phyloP scores from a whole-genome alignment of 257 asterid genomes.

The Ligustrum vulgare region DNA sequence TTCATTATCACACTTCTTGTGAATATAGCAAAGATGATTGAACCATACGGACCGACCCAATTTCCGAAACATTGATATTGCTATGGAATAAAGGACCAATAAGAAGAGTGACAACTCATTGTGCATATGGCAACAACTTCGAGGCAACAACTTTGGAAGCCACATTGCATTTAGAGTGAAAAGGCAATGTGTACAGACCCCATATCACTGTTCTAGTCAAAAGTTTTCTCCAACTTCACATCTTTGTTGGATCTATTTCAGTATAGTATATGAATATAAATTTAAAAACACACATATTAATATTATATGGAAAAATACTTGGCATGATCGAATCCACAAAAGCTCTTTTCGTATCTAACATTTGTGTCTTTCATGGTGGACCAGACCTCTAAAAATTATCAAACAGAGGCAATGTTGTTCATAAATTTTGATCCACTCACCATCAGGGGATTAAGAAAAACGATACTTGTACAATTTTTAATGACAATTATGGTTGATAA shows the following conservation, averaged over 20 bases:
- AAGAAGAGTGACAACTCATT: not conserved
- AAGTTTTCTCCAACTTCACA: constrained; percentile 39
- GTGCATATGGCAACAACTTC: constrained; percentile 31
- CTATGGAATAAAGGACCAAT: not conserved
- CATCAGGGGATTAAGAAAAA: too few species aligned
- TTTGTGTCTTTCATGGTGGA: constrained; percentile 33
- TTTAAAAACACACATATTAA: not conserved
- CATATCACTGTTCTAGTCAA: constrained; percentile 50
- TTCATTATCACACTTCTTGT: too few species aligned
- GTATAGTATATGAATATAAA: constrained; percentile 1
- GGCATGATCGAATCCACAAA: constrained; percentile 27
- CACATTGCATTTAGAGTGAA: constrained; percentile 28
- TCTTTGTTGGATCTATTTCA: constrained; percentile 28
- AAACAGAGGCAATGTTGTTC: too few species aligned
- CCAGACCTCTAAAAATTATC: constrained; percentile 15
- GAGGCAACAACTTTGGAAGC: constrained; percentile 35
- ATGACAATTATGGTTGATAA: too few species aligned
- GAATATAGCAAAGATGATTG: too few species aligned
- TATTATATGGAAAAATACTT: constrained; percentile 21
- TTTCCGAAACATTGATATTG: not conserved
- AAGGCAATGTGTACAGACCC: constrained; percentile 26
- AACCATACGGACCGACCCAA: not conserved
- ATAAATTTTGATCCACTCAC: too few species aligned
- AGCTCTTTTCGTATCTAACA: constrained; percentile 28
- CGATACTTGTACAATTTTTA: too few species aligned